Conservation (phyloP, 345 rosid species). For the Dipteronia dyeriana region DNA sequence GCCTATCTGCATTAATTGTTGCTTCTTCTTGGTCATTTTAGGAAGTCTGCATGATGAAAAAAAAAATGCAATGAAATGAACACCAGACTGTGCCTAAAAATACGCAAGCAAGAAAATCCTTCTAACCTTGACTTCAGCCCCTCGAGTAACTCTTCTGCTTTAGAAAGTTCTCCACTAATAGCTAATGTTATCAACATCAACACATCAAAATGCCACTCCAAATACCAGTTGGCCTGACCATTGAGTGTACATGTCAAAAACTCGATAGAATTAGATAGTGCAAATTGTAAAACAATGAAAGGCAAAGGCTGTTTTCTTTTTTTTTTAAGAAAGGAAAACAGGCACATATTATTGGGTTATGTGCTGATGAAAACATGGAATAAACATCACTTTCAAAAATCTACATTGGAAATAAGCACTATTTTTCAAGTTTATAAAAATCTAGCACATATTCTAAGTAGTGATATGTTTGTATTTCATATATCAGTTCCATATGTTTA, state of each 20-base stretch:
- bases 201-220: conserved; percentile 83
- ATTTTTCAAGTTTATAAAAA: background rate
- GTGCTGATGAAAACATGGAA: background rate
- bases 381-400: background rate
- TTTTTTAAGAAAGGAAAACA: too few species aligned
- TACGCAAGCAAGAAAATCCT: conserved; percentile 17
- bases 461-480: background rate
- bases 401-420: background rate
- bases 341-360: background rate
- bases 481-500: background rate
- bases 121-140: conserved; percentile 72
- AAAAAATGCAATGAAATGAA: conserved; percentile 19
- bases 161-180: conserved; percentile 55
- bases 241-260: conserved; percentile 9
- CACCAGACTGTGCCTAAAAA: background rate
- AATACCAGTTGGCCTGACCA: conserved; percentile 65
- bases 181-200: conserved; percentile 82
- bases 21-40: conserved; percentile 75
- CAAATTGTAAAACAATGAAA: background rate
- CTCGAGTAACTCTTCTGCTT: conserved; percentile 64
- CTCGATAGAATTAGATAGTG: background rate
- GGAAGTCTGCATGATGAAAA: conserved; percentile 47
- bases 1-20: conserved; percentile 64
- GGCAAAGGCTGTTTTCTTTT: background rate
- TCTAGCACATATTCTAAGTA: background rate